These are phyloP conservation scores for Colletotrichum nymphaeae DNA, from an alignment of 2,329 filamentous ascomycete species.

Conservation along the genomic window DNA sequence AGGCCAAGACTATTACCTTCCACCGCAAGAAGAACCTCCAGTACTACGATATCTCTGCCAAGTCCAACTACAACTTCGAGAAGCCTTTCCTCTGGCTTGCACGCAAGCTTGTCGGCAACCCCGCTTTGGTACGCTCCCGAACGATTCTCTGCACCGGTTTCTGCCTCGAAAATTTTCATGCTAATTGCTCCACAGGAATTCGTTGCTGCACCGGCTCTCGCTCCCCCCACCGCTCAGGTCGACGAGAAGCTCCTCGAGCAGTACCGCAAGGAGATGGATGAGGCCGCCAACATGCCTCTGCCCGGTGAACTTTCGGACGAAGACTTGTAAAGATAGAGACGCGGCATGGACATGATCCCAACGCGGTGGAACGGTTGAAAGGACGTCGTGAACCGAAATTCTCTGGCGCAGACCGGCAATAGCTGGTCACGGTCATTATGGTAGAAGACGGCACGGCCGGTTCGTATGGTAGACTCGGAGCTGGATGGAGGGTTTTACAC, in stretches of 20 bases:
- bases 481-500: slow-evolving; percentile 29
- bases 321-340: slow-evolving; percentile 60
- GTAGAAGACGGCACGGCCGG: slow-evolving; percentile 31
- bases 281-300: slow-evolving; percentile 84
- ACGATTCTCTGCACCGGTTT: neutral
- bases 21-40: slow-evolving; percentile 99
- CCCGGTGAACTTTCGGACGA: slow-evolving; percentile 93
- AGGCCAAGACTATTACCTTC: slow-evolving; percentile 99
- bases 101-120: slow-evolving; percentile 97
- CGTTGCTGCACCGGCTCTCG: slow-evolving; percentile 93
- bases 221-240: slow-evolving; percentile 91
- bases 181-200: slow-evolving; percentile 77
- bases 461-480: slow-evolving; percentile 33
- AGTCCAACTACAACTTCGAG: slow-evolving; percentile 99
- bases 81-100: slow-evolving; percentile 99
- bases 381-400: slow-evolving; percentile 28
- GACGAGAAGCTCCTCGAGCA: slow-evolving; percentile 83
- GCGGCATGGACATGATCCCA: slow-evolving; percentile 19
- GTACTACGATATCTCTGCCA: slow-evolving; percentile 99
- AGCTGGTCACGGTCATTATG: slow-evolving; percentile 28
- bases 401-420: slow-evolving; percentile 27
- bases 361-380: slow-evolving; percentile 8
- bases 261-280: slow-evolving; percentile 90
- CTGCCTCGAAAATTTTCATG: neutral
- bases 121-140: slow-evolving; percentile 74